Conservation (phyloP, 1,284 basidiomycete species). For the Psilocybe mexicana region DNA sequence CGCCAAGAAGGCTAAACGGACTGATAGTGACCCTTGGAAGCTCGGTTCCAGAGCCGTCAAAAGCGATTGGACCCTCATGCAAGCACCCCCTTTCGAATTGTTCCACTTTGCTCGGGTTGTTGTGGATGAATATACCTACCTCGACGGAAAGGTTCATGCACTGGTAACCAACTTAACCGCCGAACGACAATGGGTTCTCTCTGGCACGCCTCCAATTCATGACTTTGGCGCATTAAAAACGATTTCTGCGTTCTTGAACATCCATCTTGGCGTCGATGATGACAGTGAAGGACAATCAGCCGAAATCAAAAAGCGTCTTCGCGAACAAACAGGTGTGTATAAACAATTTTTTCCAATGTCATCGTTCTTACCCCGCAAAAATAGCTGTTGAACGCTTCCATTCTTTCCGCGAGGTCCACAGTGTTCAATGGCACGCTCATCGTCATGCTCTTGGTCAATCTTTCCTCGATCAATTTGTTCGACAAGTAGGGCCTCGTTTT, state of each 20-base stretch:
- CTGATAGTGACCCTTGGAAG: slow-evolving; percentile 81
- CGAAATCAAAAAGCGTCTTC: slow-evolving; percentile 75
- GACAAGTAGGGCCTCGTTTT: slow-evolving; percentile 59
- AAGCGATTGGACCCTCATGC: slow-evolving; percentile 79
- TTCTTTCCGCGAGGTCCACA: slow-evolving; percentile 94
- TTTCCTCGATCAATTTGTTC: slow-evolving; percentile 84
- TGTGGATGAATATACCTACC: slow-evolving; percentile 95
- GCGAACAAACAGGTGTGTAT: slow-evolving; percentile 78
- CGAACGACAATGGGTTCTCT: slow-evolving; percentile 91
- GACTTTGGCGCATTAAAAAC: slow-evolving; percentile 91
- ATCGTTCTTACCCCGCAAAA: slow-evolving; percentile 6
- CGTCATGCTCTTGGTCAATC: slow-evolving; percentile 82
- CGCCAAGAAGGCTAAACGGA: slow-evolving; percentile 64
- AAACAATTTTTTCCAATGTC: neutral
- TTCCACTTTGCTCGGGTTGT: slow-evolving; percentile 90
- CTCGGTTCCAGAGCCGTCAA: slow-evolving; percentile 64
- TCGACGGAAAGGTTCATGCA: slow-evolving; percentile 78
- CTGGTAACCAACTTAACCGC: slow-evolving; percentile 80
- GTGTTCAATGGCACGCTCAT: slow-evolving; percentile 88
- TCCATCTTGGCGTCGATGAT: slow-evolving; percentile 90
- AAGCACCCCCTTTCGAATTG: slow-evolving; percentile 84
- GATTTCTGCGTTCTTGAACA: slow-evolving; percentile 82
- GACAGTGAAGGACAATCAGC: slow-evolving; percentile 80
- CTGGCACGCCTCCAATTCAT: slow-evolving; percentile 91
- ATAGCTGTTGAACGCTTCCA: slow-evolving; percentile 91